A percentile compares a stretch with the other conserved stretches of the same genome.
These are phyloP conservation scores for Fusarium guadeloupense DNA, from an alignment of 2,329 filamentous ascomycete genomes.

Conservation along the genomic window DNA sequence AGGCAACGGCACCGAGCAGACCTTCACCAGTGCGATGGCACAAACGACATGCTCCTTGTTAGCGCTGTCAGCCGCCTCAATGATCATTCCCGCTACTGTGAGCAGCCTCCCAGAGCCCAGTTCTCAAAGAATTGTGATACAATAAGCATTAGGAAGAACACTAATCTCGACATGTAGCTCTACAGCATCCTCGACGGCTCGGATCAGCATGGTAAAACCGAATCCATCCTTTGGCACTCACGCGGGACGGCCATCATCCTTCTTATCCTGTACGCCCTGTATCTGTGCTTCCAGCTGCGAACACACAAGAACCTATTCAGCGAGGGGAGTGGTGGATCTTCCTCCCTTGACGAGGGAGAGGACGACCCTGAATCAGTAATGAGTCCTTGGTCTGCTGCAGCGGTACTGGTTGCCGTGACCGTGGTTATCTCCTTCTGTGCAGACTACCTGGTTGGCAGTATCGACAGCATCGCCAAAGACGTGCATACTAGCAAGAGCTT, in stretches of 20 bases:
- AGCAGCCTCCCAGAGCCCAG: slow-evolving; percentile 24
- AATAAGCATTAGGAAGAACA: background rate
- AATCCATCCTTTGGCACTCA: slow-evolving; percentile 74
- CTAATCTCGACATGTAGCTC: slow-evolving; percentile 53
- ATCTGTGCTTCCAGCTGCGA: slow-evolving; percentile 79
- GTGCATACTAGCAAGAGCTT: slow-evolving; percentile 81
- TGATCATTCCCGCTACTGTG: slow-evolving; percentile 79
- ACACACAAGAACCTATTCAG: slow-evolving; percentile 80
- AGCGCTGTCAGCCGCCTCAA: slow-evolving; percentile 78
- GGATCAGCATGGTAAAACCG: slow-evolving; percentile 52
- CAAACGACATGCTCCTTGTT: slow-evolving; percentile 80
- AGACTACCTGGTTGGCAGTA: slow-evolving; percentile 79
- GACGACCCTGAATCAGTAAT: slow-evolving; percentile 60
- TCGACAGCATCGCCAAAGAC: slow-evolving; percentile 74
- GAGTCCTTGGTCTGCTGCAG: slow-evolving; percentile 68
- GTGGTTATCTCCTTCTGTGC: slow-evolving; percentile 76
- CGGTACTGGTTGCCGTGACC: slow-evolving; percentile 74
- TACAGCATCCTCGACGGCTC: slow-evolving; percentile 68
- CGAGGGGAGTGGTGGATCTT: slow-evolving; percentile 50
- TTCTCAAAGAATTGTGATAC: slow-evolving; percentile 18
- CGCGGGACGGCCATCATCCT: slow-evolving; percentile 80
- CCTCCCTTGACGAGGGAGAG: slow-evolving; percentile 47
- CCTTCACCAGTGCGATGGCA: slow-evolving; percentile 79
- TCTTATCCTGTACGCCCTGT: slow-evolving; percentile 77
- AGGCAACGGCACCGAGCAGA: slow-evolving; percentile 71